Base-by-base conservation (phyloP, 352 stramenopile species). In the Bremia lactucae region DNA sequence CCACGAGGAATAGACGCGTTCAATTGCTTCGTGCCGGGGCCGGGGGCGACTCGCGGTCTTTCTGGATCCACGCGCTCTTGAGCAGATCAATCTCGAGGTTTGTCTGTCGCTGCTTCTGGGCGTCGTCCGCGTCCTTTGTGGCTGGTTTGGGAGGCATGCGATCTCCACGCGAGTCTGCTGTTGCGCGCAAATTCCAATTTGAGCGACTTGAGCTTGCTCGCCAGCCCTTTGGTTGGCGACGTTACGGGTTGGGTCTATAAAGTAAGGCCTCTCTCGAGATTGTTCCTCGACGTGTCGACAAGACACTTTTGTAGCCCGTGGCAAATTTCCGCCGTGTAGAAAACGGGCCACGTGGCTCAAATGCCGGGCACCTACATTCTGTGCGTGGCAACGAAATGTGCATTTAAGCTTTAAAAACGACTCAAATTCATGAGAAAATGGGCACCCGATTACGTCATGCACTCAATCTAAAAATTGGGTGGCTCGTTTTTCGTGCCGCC, bases 1-100 rank as follows among this genome's bases (percentile, higher is more conserved):
- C 14, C 3, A 39, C 39, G 28, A 28, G 28, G 15, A 33, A 33
- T 6, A 15, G 18, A 40, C 35, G 35, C 18, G 38, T 31, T 14
- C 28, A 36, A 10, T 58, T 65, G 62, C 46, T 65, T 62, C 47
- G 62, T 65, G 34, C 37, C 42, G 6, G 36, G 31, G 36, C 42
- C 18, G 56, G 56, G 11, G 56, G 56, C 20, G 56, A 59, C 24
- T 77, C 66, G 33, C 66, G 66, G 56, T 77, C 66, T 51, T 77
- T 77, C 35, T 68, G 66, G 46, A 77, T 77, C 66, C 62, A 73
- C 1, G 66, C 66, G 10, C 62, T 73, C 62, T 77, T 77, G 50
- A 77, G 62, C 25, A 77, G 43, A 44, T 77, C 66, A 49, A 77
- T 77, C 57, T 77, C 66, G 36, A 77, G 66, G 62, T 77, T 77